These are phyloP conservation scores for Glarea lozoyensis DNA, from an alignment of 495 filamentous ascomycete genomes.

Conservation along the genomic window DNA sequence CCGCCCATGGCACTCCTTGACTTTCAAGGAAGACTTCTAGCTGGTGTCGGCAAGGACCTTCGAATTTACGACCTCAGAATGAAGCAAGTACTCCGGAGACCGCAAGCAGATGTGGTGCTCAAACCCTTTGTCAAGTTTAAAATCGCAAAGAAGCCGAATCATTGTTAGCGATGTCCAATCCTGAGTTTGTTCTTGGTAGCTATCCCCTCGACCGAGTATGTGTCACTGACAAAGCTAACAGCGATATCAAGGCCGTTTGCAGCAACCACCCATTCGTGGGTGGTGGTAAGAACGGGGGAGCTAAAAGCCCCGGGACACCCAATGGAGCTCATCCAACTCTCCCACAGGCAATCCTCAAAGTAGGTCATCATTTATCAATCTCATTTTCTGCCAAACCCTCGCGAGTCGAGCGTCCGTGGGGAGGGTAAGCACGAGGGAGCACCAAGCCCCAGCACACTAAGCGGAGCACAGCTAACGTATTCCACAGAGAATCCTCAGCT, in stretches of 20 bases:
- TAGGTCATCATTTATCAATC: constrained; percentile 35
- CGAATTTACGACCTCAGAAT: constrained; percentile 87
- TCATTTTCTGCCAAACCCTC: too few species aligned
- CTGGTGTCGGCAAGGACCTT: constrained; percentile 73
- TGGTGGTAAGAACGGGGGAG: constrained; percentile 39
- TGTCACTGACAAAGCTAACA: too few species aligned
- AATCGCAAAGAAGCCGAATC: constrained; percentile 85
- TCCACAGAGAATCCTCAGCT: too few species aligned
- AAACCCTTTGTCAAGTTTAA: constrained; percentile 79
- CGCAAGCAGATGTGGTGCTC: constrained; percentile 69
- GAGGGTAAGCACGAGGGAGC: too few species aligned
- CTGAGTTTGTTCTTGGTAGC: too few species aligned
- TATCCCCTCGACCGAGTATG: too few species aligned
- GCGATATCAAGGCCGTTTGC: too few species aligned
- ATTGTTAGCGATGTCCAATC: constrained; percentile 82
- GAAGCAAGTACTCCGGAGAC: constrained; percentile 82
- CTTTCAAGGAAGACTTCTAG: constrained; percentile 85
- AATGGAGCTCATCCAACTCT: constrained; percentile 41
- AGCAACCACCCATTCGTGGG: constrained; percentile 23
- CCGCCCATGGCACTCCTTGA: constrained; percentile 80
- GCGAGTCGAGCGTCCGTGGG: too few species aligned
- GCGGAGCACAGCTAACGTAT: too few species aligned
- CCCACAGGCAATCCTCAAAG: constrained; percentile 30
- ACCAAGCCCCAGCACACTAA: too few species aligned
- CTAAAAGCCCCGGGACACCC: constrained; percentile 28